phyloP scores from a whole-genome alignment of 164 flowering plant genomes.

The Santalum album region DNA sequence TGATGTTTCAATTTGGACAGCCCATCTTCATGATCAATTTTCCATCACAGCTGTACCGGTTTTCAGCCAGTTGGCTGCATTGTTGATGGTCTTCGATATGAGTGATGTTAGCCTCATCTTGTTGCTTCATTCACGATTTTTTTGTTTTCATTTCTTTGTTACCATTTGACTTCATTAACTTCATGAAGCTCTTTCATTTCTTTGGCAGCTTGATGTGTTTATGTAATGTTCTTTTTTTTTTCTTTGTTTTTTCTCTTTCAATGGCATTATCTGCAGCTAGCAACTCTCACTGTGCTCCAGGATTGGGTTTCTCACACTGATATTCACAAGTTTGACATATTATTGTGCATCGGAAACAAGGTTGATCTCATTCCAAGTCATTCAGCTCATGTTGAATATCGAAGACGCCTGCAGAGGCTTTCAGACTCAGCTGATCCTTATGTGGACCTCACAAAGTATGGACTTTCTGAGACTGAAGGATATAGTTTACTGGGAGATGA shows the following conservation, averaged over 20 bases:
- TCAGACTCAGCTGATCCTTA: conserved; percentile 31
- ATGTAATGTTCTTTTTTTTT: conserved; percentile 1
- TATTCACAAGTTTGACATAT: conserved; percentile 56
- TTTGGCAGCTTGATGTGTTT: background rate
- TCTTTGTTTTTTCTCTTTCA: no score
- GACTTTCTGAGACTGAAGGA: conserved; percentile 74
- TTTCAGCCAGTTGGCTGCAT: conserved; percentile 40
- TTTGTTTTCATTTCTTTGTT: background rate
- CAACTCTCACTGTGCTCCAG: conserved; percentile 54
- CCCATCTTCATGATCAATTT: conserved; percentile 60
- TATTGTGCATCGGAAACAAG: conserved; percentile 88
- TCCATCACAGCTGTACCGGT: conserved; percentile 32
- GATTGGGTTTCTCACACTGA: conserved; percentile 64
- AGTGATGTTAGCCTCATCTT: conserved; percentile 41
- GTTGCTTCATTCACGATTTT: background rate
- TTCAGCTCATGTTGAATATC: conserved; percentile 75
- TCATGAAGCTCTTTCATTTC: background rate
- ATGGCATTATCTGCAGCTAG: conserved; percentile 37
- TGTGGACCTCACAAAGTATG: conserved; percentile 43
- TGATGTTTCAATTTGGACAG: conserved; percentile 78
- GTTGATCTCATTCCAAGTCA: conserved; percentile 87
- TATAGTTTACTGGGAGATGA: conserved; percentile 66
- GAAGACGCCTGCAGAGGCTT: conserved; percentile 40
- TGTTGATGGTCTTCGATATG: conserved; percentile 88
- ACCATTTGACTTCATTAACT: background rate